Percentiles rank a stretch among this genome's conserved stretches.
phyloP scores from a whole-genome alignment of 176 grass and related monocot species.

The Triticum turgidum region DNA sequence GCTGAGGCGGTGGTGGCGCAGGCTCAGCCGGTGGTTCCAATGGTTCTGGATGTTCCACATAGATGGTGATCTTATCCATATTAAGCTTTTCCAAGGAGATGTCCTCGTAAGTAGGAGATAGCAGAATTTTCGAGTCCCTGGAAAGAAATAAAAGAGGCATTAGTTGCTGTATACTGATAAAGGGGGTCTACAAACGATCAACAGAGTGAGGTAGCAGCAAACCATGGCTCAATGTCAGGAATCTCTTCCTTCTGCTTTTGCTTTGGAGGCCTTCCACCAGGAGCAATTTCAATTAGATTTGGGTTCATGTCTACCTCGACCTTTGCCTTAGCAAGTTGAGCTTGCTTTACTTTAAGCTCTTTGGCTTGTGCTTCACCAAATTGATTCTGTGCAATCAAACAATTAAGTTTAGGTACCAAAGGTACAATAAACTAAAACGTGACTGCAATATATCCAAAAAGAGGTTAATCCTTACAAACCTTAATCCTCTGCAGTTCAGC shows the following conservation, averaged over 20 bases:
- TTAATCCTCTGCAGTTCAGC: constrained; percentile 93
- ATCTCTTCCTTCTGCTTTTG: constrained; percentile 88
- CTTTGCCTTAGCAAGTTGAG: constrained; percentile 91
- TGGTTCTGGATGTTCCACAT: constrained; percentile 87
- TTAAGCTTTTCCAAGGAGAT: constrained; percentile 65
- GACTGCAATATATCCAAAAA: constrained; percentile 7
- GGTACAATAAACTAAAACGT: constrained; percentile 12
- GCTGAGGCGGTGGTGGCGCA: constrained; percentile 84
- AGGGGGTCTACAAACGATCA: background rate
- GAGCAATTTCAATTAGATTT: constrained; percentile 86
- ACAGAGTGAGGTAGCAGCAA: constrained; percentile 22
- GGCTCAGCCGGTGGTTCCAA: constrained; percentile 86
- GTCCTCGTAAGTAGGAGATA: constrained; percentile 55
- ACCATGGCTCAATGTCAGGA: constrained; percentile 98
- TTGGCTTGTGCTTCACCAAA: constrained; percentile 98
- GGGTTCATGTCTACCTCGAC: constrained; percentile 86
- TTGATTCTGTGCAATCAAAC: constrained; percentile 63
- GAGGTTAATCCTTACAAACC: constrained; percentile 33
- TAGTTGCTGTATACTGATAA: background rate
- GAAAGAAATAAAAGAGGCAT: constrained; percentile 17
- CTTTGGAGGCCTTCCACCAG: constrained; percentile 56
- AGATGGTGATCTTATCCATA: constrained; percentile 86
- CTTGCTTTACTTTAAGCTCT: constrained; percentile 85
- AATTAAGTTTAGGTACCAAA: constrained; percentile 16
- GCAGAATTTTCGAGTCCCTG: constrained; percentile 84